phyloP scores from a whole-genome alignment of 1,284 basidiomycete species.

The Microbotryum scabiosae region DNA sequence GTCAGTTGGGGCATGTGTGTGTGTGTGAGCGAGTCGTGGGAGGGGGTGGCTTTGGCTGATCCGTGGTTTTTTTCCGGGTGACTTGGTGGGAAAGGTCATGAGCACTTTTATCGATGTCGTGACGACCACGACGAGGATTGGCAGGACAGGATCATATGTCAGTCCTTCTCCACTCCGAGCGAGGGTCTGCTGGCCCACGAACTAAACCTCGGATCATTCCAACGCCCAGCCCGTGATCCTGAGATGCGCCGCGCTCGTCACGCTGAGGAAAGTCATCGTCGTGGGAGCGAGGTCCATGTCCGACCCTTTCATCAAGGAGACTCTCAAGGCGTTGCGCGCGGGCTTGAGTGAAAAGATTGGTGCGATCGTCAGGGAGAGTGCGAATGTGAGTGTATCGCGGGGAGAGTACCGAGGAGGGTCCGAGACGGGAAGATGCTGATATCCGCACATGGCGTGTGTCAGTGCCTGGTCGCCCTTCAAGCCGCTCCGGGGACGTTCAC shows the following conservation, averaged over 20 bases:
- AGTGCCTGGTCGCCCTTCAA: slow-evolving; percentile 39
- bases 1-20: slow-evolving; percentile 40
- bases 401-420: no score
- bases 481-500: slow-evolving; percentile 36
- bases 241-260: slow-evolving; percentile 68
- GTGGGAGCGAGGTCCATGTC: slow-evolving; percentile 75
- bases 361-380: slow-evolving; percentile 73
- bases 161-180: slow-evolving; percentile 30
- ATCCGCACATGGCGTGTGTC: no score
- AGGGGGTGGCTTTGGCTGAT: slow-evolving; percentile 1
- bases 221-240: slow-evolving; percentile 59
- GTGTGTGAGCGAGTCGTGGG: no score
- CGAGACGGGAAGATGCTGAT: no score
- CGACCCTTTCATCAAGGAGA: slow-evolving; percentile 69
- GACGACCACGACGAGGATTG: slow-evolving; percentile 55
- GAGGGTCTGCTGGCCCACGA: neutral
- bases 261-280: slow-evolving; percentile 64
- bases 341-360: slow-evolving; percentile 74
- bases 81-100: slow-evolving; percentile 60
- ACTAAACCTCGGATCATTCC: neutral
- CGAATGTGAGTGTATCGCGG: slow-evolving; percentile 53
- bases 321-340: slow-evolving; percentile 70
- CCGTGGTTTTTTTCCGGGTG: neutral
- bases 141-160: slow-evolving; percentile 60
- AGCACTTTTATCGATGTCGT: slow-evolving; percentile 82